These are phyloP conservation scores for Amylostereum areolatum DNA, from an alignment of 1,284 basidiomycete genomes.

Conservation along the genomic window DNA sequence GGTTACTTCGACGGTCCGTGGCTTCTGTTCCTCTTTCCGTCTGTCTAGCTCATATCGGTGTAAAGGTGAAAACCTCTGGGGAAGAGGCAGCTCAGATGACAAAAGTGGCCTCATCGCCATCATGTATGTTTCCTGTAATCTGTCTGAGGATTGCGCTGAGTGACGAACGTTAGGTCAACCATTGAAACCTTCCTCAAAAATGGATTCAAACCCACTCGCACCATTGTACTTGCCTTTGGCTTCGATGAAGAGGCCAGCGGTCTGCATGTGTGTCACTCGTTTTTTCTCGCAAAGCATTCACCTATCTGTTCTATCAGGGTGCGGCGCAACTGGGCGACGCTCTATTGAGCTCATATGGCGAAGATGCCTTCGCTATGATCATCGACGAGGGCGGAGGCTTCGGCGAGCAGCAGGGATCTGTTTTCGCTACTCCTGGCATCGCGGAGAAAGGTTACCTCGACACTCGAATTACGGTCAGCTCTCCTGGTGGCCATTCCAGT, in stretches of 20 bases:
- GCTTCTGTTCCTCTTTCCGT: background rate
- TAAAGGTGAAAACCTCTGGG: conserved; percentile 52
- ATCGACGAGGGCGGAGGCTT: conserved; percentile 44
- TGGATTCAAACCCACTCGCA: conserved; percentile 46
- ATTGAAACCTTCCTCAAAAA: conserved; percentile 49
- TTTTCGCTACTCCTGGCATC: conserved; percentile 45
- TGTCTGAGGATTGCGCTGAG: background rate
- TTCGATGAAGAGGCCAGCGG: conserved; percentile 67
- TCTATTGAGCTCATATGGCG: conserved; percentile 45
- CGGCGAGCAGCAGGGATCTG: conserved; percentile 26
- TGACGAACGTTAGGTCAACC: conserved; percentile 30
- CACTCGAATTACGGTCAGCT: conserved; percentile 44
- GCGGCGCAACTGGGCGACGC: conserved; percentile 39
- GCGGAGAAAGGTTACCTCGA: conserved; percentile 65
- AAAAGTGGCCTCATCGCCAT: conserved; percentile 55
- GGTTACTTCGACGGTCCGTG: conserved; percentile 27
- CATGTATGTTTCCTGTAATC: conserved; percentile 31
- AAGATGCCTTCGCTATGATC: conserved; percentile 48
- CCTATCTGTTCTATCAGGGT: conserved; percentile 28
- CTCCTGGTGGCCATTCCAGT: conserved; percentile 65
- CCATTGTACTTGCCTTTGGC: conserved; percentile 60
- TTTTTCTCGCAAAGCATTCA: conserved; percentile 8
- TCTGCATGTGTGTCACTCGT: conserved; percentile 29
- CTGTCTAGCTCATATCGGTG: background rate
- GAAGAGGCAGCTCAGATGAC: conserved; percentile 58